Base-by-base conservation (phyloP, 345 rosid genomes). In the Brassica juncea region DNA sequence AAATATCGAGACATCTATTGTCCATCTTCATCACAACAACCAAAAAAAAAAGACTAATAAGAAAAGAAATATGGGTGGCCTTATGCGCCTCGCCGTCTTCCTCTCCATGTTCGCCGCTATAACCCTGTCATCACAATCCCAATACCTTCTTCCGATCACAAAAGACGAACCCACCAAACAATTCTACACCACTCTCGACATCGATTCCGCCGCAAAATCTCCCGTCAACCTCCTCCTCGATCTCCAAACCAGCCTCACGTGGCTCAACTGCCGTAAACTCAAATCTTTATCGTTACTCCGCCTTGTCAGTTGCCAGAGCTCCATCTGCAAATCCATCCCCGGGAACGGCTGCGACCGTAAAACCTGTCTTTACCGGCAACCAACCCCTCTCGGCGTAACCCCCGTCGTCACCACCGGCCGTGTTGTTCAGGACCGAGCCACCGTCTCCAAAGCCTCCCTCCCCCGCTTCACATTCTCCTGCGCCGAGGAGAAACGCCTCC, bases 81-180 rank as follows among this genome's bases (percentile, higher is more conserved):
- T 21, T 64, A 32, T 15, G 42, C 42, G 5, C 35, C 27, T 37
- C 35, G 12, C 65, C 1, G 4, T 66, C 60, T 2, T 68, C 14
- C 32, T 73, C 60, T 59, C 59, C 49, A 63, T 74, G 30, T 54
- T 76, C 3, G 28, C 60, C 12, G 4, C 72, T n/a, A 5, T 61
- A 35, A 16, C 73, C 61, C 66, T 64, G 14, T 27, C 47, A 52
- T 32, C 71, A 27, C 44, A 47, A 3, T 32, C 80, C 0, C 72
- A 75, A 62, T 68, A 31, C 57, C 21, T 67, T 59, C 81, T 87
- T 72, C 92, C 90, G 0, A 73, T 88, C 52, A 32, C 68, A 4
- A 85, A 86, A 67, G 85, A 87, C 73, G 70, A 74, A 2, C 5
- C 81, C 25, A 80, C 86, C 28, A 84, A 71, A 16, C 91, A 85